Percentiles rank a stretch among this genome's conserved stretches.
Conservation (phyloP, 352 stramenopile genomes). For the Synura sp. region DNA sequence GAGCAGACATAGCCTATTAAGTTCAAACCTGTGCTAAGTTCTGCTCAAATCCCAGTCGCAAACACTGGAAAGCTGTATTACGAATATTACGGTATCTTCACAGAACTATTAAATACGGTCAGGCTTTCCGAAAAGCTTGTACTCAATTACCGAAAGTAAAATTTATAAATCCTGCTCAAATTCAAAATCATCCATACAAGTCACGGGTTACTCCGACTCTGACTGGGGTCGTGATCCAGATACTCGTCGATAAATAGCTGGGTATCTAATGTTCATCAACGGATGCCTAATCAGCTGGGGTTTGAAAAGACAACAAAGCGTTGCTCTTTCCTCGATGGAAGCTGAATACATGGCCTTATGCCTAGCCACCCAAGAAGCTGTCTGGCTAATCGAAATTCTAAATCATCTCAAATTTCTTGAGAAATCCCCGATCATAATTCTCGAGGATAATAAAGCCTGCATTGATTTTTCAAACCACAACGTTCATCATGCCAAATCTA, state of each 20-base stretch:
- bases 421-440: slow-evolving; percentile 12
- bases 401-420: not conserved
- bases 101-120: not conserved
- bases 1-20: slow-evolving; percentile 4
- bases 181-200: not conserved
- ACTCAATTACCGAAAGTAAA: not conserved
- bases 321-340: not conserved
- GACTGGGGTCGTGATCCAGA: not conserved
- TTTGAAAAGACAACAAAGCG: not conserved
- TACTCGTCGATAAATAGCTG: not conserved
- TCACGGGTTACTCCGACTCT: not conserved
- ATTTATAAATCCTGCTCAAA: slow-evolving; percentile 8
- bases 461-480: slow-evolving; percentile 19
- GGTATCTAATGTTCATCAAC: not conserved
- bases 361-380: not conserved
- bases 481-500: slow-evolving; percentile 20
- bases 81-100: slow-evolving; percentile 15
- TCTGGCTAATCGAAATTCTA: slow-evolving; percentile 2
- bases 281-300: not conserved
- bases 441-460: slow-evolving; percentile 8
- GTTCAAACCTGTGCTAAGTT: slow-evolving; percentile 15
- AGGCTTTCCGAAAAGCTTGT: not conserved
- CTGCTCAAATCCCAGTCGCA: not conserved
- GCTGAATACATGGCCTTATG: not conserved
- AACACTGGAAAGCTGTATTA: slow-evolving; percentile 29